Percentiles rank a stretch among this genome's conserved stretches.
phyloP scores from a whole-genome alignment of 2,329 filamentous ascomycete species.

The Phyllosticta paracitricarpa region DNA sequence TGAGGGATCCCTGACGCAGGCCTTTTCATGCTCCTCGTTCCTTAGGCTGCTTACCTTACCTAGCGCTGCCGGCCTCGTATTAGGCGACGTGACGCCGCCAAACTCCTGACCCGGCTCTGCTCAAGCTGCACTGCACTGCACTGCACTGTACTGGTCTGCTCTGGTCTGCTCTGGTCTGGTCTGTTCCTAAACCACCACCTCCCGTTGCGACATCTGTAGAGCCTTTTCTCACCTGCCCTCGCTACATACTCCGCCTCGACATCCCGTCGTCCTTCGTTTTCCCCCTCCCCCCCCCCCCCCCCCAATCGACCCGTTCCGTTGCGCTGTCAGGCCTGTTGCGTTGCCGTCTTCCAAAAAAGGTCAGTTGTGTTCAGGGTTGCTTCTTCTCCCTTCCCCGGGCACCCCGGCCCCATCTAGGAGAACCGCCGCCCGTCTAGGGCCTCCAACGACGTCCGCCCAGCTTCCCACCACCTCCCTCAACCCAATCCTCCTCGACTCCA shows the following conservation, averaged over 20 bases:
- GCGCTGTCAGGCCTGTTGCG: no score
- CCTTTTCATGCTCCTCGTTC: slow-evolving; percentile 9
- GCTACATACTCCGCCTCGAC: neutral
- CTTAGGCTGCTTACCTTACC: slow-evolving; percentile 11
- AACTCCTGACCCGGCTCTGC: slow-evolving; percentile 9
- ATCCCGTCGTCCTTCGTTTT: neutral
- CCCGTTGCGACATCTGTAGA: neutral
- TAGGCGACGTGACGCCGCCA: slow-evolving; percentile 5
- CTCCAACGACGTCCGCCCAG: slow-evolving; percentile 3
- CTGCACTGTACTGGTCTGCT: no score
- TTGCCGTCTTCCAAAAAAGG: neutral
- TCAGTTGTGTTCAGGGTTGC: neutral
- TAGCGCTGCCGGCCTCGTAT: slow-evolving; percentile 12
- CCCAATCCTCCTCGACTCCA: neutral
- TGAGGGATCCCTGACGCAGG: neutral
- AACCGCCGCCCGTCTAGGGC: neutral
- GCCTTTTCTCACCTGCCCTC: neutral
- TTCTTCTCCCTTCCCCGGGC: slow-evolving; percentile 1
- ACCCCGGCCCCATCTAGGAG: neutral
- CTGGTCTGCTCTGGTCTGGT: neutral
- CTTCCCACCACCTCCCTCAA: neutral
- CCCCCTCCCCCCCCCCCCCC: neutral
- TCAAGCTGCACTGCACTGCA: no score
- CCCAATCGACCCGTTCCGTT: no score
- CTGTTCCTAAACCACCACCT: neutral